A percentile compares a stretch with the other conserved stretches of the same genome.
Evolutionary conservation across 371 early-diverging fungal species (phyloP).

Genomic region (Haplosporangium sp.): DNA sequence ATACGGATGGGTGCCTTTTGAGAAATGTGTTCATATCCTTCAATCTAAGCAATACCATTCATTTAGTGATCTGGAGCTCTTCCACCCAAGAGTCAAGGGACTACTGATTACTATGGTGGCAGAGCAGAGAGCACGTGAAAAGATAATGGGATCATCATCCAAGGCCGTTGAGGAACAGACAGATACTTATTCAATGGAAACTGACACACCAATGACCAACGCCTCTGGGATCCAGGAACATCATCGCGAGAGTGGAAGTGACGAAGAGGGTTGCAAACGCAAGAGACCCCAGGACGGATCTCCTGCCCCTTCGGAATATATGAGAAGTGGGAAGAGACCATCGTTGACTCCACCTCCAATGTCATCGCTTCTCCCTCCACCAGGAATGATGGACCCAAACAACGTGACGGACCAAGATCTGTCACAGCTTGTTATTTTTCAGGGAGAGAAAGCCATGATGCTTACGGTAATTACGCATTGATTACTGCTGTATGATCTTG

Average conservation of each 20-base stretch:
- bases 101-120: constrained; percentile 44
- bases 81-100: constrained; percentile 45
- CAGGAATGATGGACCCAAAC: constrained; percentile 58
- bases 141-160: constrained; percentile 3
- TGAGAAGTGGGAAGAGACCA: constrained; percentile 37
- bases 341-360: constrained; percentile 33
- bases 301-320: constrained; percentile 16
- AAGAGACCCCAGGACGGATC: constrained; percentile 30
- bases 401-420: constrained; percentile 48
- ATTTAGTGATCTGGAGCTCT: constrained; percentile 37
- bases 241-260: constrained; percentile 6
- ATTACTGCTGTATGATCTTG: background rate
- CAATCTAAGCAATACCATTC: constrained; percentile 52
- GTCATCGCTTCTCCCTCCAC: constrained; percentile 26
- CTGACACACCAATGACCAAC: constrained; percentile 13
- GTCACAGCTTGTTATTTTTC: constrained; percentile 38
- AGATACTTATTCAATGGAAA: constrained; percentile 23
- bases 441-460: constrained; percentile 36
- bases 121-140: constrained; percentile 31
- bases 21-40: constrained; percentile 36
- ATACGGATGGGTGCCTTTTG: constrained; percentile 43
- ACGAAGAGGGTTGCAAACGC: constrained; percentile 31
- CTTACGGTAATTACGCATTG: constrained; percentile 31
- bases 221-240: constrained; percentile 11
- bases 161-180: background rate